Conservation (phyloP, 306 rosid species). For the Casuarina equisetifolia region DNA sequence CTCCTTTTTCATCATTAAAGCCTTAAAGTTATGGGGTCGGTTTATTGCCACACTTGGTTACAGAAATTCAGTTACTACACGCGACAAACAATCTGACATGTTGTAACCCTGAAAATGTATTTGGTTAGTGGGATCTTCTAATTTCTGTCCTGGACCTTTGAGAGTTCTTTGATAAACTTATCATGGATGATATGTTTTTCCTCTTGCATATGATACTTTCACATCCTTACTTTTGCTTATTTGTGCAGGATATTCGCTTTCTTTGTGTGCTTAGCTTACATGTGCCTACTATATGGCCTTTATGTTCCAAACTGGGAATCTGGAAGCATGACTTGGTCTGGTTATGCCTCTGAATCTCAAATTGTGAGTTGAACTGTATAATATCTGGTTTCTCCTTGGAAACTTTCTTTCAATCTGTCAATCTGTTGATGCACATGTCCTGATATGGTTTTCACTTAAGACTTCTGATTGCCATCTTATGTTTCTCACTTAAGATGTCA, state of each 20-base stretch:
- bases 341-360: conserved; percentile 36
- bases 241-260: conserved; percentile 60
- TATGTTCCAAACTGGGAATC: conserved; percentile 66
- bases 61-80: neutral
- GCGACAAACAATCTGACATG: neutral
- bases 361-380: conserved; percentile 43
- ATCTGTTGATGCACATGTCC: conserved; percentile 10
- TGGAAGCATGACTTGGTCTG: conserved; percentile 25
- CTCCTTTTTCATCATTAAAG: neutral
- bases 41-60: neutral
- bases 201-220: conserved; percentile 16
- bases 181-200: neutral
- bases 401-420: conserved; percentile 20
- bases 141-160: conserved; percentile 6
- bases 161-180: neutral
- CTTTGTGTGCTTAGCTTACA: conserved; percentile 57
- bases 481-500: neutral
- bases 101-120: conserved; percentile 12
- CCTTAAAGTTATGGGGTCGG: conserved; percentile 6
- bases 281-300: conserved; percentile 59
- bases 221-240: conserved; percentile 28
- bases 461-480: neutral
- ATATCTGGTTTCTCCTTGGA: conserved; percentile 1
- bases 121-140: neutral
- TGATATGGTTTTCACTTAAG: neutral